A percentile compares a stretch with the other conserved stretches of the same genome.
Evolutionary conservation across 2,329 filamentous ascomycete species (phyloP).

Genomic region (Xylariomycetidae sp.): DNA sequence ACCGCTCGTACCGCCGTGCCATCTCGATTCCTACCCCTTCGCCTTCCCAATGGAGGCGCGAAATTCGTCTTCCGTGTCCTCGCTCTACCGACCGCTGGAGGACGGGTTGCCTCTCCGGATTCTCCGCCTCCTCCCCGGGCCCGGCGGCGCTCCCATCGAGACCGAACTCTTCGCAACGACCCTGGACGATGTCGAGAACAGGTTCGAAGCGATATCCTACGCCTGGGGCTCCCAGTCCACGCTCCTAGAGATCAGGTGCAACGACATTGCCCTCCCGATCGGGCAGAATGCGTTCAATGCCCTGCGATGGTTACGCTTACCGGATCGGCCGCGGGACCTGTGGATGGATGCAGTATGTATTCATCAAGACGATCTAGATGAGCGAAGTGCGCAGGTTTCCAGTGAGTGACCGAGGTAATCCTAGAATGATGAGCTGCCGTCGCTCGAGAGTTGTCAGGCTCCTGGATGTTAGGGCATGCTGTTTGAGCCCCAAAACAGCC

Average conservation of each 20-base stretch:
- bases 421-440: too few species aligned
- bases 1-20: too few species aligned
- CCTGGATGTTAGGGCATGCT: too few species aligned
- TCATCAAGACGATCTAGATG: constrained; percentile 15
- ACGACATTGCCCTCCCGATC: constrained; percentile 9
- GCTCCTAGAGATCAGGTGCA: constrained; percentile 12
- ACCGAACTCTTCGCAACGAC: constrained; percentile 15
- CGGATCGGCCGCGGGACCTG: constrained; percentile 10
- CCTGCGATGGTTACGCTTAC: constrained; percentile 14
- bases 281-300: constrained; percentile 19
- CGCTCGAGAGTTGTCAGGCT: too few species aligned
- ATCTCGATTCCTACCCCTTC: too few species aligned
- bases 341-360: constrained; percentile 22
- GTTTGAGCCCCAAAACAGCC: too few species aligned
- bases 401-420: too few species aligned
- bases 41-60: too few species aligned
- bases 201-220: constrained; percentile 19
- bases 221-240: constrained; percentile 18
- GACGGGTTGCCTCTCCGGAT: constrained; percentile 13
- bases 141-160: constrained; percentile 7
- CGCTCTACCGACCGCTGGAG: constrained; percentile 13
- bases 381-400: constrained; percentile 17
- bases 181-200: constrained; percentile 9
- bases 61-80: too few species aligned
- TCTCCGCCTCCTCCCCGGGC: constrained; percentile 13